Evolutionary conservation across 2,329 filamentous ascomycete species (phyloP).

Genomic region (Metarhizium album): DNA sequence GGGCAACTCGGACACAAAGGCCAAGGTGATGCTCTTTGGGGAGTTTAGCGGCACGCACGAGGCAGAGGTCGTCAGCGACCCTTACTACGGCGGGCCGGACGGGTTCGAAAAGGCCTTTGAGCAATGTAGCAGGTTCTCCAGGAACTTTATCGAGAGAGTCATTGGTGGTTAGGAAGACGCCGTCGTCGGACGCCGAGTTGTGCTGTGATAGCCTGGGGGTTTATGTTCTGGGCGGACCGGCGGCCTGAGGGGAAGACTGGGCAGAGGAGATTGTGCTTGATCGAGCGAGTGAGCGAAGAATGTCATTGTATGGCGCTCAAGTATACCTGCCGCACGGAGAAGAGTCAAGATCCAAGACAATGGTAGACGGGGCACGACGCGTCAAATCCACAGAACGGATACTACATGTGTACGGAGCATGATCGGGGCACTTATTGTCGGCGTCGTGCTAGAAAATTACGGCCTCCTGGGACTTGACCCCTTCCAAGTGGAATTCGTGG

Average conservation of each 20-base stretch:
- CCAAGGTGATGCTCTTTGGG: slow-evolving; percentile 72
- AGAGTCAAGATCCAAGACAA: no score
- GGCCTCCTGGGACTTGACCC: no score
- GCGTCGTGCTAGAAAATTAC: no score
- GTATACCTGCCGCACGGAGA: no score
- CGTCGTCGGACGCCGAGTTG: neutral
- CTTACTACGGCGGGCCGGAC: slow-evolving; percentile 79
- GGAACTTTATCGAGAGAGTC: slow-evolving; percentile 59
- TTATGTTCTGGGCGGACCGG: neutral
- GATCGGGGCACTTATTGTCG: no score
- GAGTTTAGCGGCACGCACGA: slow-evolving; percentile 57
- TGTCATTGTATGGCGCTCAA: no score
- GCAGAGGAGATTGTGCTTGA: neutral
- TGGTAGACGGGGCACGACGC: no score
- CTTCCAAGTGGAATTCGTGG: no score
- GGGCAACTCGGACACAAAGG: slow-evolving; percentile 46
- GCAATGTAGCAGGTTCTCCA: slow-evolving; percentile 67
- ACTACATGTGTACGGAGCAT: no score
- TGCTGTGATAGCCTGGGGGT: neutral
- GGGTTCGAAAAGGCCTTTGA: slow-evolving; percentile 82
- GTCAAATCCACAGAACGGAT: no score
- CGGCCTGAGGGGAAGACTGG: neutral
- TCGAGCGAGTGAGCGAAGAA: no score
- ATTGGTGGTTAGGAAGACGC: slow-evolving; percentile 14
- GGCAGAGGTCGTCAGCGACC: slow-evolving; percentile 69